These are phyloP conservation scores for Macrolepiota dolichaula DNA, from an alignment of 768 basidiomycete species.

Conservation along the genomic window DNA sequence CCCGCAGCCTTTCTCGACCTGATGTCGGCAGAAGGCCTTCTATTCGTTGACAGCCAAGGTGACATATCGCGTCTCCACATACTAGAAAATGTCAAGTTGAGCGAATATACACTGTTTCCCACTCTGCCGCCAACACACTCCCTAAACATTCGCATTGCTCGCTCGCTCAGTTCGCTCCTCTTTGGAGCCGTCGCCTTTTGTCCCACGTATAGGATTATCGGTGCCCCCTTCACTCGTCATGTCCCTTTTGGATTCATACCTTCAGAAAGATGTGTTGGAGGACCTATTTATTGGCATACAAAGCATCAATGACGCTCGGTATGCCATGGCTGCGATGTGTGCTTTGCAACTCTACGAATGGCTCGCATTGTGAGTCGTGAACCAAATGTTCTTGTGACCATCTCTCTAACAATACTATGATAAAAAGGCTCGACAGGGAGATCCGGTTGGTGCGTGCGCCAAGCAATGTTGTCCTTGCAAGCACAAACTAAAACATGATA, in stretches of 20 bases:
- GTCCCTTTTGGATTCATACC: background rate
- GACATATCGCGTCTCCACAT: background rate
- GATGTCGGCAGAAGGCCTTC: background rate
- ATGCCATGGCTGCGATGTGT: slow-evolving; percentile 3
- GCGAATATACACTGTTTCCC: background rate
- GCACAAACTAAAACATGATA: background rate
- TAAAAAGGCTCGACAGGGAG: slow-evolving; percentile 29
- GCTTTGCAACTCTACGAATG: slow-evolving; percentile 30
- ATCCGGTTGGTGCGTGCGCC: slow-evolving; percentile 27
- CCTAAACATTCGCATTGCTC: background rate
- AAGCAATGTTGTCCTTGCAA: background rate
- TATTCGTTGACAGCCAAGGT: background rate
- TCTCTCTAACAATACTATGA: background rate
- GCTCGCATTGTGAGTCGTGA: slow-evolving; percentile 28
- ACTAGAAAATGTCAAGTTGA: background rate
- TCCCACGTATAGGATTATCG: background rate
- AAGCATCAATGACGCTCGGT: background rate
- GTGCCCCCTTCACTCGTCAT: background rate
- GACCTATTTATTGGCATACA: background rate
- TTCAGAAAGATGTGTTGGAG: background rate
- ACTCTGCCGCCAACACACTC: background rate
- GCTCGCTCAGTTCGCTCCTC: background rate
- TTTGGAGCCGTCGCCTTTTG: background rate
- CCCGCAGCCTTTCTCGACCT: background rate
- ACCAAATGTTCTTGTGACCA: background rate